These are phyloP conservation scores for Cercospora citrullina DNA, from an alignment of 2,329 filamentous ascomycete genomes.

Conservation along the genomic window DNA sequence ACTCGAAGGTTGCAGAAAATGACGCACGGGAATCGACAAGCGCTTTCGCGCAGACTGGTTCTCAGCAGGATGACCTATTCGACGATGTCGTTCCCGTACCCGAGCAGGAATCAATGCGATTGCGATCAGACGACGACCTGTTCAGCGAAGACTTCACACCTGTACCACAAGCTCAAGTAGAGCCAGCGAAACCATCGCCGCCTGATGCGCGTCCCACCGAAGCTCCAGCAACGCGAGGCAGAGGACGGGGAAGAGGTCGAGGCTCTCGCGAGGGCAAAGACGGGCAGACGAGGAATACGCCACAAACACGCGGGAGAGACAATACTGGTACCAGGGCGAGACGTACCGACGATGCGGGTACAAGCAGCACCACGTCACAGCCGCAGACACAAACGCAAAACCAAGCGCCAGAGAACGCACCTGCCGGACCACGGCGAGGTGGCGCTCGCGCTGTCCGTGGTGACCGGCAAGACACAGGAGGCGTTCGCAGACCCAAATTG, in stretches of 20 bases:
- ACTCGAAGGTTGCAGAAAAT: not conserved
- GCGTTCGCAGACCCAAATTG: constrained; percentile 55
- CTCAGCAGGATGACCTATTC: constrained; percentile 38
- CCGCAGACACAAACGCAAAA: constrained; percentile 6
- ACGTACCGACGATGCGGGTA: not conserved
- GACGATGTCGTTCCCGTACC: constrained; percentile 38
- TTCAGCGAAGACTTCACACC: constrained; percentile 55
- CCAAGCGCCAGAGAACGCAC: constrained; percentile 28
- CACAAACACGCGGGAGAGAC: not conserved
- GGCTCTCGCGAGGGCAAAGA: constrained; percentile 21
- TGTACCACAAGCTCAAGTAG: constrained; percentile 44
- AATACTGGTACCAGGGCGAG: not conserved
- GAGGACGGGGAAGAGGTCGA: constrained; percentile 30
- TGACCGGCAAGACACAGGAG: constrained; percentile 41
- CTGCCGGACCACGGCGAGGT: constrained; percentile 29
- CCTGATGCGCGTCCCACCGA: constrained; percentile 18
- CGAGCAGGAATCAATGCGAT: constrained; percentile 50
- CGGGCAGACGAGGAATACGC: constrained; percentile 2
- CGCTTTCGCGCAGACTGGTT: constrained; percentile 39
- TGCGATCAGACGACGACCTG: constrained; percentile 52
- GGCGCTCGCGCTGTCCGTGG: constrained; percentile 36
- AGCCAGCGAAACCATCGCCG: constrained; percentile 16
- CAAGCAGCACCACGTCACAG: not conserved
- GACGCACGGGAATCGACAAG: not conserved
- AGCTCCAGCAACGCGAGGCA: constrained; percentile 19